Evolutionary conservation across 1,284 basidiomycete species (phyloP).

Genomic region (Sanghuangporus sanghuang): DNA sequence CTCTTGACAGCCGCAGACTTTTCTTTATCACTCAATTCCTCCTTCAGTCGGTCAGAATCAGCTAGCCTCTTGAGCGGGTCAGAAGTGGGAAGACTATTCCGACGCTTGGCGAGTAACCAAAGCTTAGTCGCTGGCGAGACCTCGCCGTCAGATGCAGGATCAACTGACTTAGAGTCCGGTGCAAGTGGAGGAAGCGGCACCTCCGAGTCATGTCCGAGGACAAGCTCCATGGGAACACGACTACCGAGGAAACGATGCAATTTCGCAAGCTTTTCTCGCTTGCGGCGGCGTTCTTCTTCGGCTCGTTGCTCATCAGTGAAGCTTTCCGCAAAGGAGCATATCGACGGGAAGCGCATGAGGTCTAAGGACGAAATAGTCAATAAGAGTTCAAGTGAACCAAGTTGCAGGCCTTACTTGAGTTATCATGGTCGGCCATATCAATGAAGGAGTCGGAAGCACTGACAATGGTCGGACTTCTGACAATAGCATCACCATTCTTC

Average conservation of each 20-base stretch:
- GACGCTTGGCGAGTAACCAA: constrained; percentile 41
- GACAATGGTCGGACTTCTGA: constrained; percentile 22
- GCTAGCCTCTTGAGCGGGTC: constrained; percentile 42
- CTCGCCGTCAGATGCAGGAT: constrained; percentile 16
- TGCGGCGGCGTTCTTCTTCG: constrained; percentile 58
- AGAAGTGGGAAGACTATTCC: constrained; percentile 52
- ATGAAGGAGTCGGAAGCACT: constrained; percentile 27
- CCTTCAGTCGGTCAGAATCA: constrained; percentile 57
- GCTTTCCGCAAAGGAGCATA: constrained; percentile 44
- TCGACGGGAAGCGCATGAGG: constrained; percentile 28
- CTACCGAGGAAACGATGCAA: constrained; percentile 78
- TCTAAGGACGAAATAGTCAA: constrained; percentile 23
- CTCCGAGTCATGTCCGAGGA: constrained; percentile 44
- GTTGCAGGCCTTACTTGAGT: constrained; percentile 17
- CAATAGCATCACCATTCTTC: constrained; percentile 3
- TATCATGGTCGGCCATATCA: constrained; percentile 19
- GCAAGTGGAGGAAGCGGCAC: constrained; percentile 39
- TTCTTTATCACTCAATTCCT: constrained; percentile 61
- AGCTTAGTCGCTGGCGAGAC: constrained; percentile 26
- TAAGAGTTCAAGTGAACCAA: not conserved
- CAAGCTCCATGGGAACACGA: constrained; percentile 62
- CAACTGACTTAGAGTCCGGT: constrained; percentile 9
- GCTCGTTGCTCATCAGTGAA: constrained; percentile 46
- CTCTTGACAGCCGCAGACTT: constrained; percentile 73
- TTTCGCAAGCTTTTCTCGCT: constrained; percentile 69